Conservation (phyloP, 257 asterid species). For the Catharanthus roseus region DNA sequence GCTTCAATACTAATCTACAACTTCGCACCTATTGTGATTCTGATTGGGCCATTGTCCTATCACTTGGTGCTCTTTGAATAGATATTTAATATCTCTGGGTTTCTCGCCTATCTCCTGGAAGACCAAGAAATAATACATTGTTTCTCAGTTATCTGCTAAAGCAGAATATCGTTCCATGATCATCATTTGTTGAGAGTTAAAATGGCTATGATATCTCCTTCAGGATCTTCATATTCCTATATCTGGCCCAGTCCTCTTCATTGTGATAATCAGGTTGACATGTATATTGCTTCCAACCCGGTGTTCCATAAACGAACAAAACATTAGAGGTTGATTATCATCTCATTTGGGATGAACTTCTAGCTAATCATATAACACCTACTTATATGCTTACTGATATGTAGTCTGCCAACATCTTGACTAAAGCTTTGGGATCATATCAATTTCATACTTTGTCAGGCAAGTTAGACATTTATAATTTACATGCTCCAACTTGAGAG, state of each 20-base stretch:
- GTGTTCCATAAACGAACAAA: not conserved
- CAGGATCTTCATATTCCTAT: not conserved
- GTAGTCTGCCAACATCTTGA: not conserved
- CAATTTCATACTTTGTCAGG: not conserved
- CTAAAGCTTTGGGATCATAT: not conserved
- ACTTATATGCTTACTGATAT: not conserved
- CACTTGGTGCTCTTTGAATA: not conserved
- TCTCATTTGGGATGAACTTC: not conserved
- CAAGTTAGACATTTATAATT: not conserved
- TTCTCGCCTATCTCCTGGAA: not conserved
- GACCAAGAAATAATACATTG: not conserved
- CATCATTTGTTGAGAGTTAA: not conserved
- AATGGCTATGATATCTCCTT: too few species aligned
- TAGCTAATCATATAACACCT: not conserved
- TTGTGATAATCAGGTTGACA: not conserved
- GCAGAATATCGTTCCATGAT: not conserved
- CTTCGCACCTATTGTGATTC: not conserved
- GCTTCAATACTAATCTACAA: not conserved
- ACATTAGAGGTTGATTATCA: too few species aligned
- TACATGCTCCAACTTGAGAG: too few species aligned
- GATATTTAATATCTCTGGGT: slow-evolving; percentile 1
- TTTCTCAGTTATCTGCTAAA: too few species aligned
- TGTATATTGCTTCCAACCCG: not conserved
- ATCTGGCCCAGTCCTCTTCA: not conserved
- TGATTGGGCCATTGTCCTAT: slow-evolving; percentile 11